These are phyloP conservation scores for Naganishia sp. DNA, from an alignment of 1,284 basidiomycete species.

Conservation along the genomic window DNA sequence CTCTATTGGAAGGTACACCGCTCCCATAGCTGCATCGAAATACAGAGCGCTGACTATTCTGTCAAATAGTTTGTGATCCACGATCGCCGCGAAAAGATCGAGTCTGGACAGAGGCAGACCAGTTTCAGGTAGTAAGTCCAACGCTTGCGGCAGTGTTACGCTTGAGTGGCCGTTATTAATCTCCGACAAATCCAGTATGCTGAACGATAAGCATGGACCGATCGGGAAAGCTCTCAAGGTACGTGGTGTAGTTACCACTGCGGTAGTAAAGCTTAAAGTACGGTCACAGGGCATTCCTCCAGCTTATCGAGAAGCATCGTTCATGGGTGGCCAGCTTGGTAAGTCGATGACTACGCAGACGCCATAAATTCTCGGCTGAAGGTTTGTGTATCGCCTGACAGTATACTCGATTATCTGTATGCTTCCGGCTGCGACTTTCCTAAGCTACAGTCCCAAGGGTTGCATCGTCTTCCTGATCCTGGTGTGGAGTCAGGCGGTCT, in stretches of 20 bases:
- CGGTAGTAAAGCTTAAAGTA: background rate
- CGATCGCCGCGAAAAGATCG: conserved; percentile 78
- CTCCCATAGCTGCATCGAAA: background rate
- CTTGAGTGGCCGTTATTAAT: background rate
- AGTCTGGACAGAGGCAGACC: conserved; percentile 80
- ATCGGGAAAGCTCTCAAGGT: conserved; percentile 70
- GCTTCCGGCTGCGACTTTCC: conserved; percentile 71
- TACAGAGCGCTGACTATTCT: conserved; percentile 12
- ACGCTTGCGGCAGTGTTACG: background rate
- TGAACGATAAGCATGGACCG: conserved; percentile 78
- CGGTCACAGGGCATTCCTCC: conserved; percentile 56
- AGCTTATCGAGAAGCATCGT: conserved; percentile 67
- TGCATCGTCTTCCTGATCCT: conserved; percentile 73
- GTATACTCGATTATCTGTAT: conserved; percentile 85
- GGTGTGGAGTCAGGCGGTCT: conserved; percentile 74
- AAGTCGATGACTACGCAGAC: background rate
- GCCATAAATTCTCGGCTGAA: no score
- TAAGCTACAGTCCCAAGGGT: conserved; percentile 72
- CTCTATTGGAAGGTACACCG: conserved; percentile 78
- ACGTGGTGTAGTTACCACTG: background rate
- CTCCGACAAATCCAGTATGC: conserved; percentile 56
- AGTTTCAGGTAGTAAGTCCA: conserved; percentile 67
- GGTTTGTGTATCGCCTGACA: conserved; percentile 45
- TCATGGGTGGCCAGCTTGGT: conserved; percentile 84
- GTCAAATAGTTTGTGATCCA: conserved; percentile 71